These are phyloP conservation scores for Nicotiana attenuata DNA, from an alignment of 257 asterid genomes.

Conservation along the genomic window DNA sequence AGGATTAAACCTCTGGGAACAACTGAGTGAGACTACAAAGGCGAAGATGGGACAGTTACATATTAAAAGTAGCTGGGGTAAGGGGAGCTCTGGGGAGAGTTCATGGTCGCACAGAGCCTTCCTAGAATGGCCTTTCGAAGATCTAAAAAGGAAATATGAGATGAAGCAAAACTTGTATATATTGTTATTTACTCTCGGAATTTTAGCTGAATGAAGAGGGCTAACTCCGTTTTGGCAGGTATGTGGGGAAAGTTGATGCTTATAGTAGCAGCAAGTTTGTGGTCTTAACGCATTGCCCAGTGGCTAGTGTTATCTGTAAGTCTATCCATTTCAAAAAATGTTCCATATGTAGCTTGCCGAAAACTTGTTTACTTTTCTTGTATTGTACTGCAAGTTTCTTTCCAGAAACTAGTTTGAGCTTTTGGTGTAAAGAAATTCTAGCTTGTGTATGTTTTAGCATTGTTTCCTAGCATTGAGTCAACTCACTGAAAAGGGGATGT, in stretches of 20 bases:
- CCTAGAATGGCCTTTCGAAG: slow-evolving; percentile 42
- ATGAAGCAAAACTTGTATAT: slow-evolving; percentile 8
- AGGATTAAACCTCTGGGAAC: slow-evolving; percentile 59
- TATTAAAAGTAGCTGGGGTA: slow-evolving; percentile 36
- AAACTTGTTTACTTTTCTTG: background rate
- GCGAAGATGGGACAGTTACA: slow-evolving; percentile 49
- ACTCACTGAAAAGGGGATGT: background rate
- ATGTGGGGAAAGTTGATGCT: background rate
- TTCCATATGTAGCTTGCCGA: background rate
- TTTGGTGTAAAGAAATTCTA: background rate
- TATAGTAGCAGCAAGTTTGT: background rate
- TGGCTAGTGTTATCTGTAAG: background rate
- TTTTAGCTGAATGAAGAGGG: background rate
- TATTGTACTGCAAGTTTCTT: background rate
- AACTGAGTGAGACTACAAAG: slow-evolving; percentile 41
- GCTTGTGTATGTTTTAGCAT: background rate
- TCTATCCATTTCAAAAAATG: background rate
- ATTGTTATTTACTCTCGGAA: background rate
- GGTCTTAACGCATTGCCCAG: background rate
- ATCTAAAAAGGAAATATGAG: slow-evolving; percentile 36
- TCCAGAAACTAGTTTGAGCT: background rate
- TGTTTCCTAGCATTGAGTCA: too few relatives aligned
- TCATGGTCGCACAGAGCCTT: slow-evolving; percentile 53
- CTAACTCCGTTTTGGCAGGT: background rate
- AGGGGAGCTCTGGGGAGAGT: slow-evolving; percentile 32